These are phyloP conservation scores for Sporothrix luriei DNA, from an alignment of 2,329 filamentous ascomycete genomes.

Conservation along the genomic window DNA sequence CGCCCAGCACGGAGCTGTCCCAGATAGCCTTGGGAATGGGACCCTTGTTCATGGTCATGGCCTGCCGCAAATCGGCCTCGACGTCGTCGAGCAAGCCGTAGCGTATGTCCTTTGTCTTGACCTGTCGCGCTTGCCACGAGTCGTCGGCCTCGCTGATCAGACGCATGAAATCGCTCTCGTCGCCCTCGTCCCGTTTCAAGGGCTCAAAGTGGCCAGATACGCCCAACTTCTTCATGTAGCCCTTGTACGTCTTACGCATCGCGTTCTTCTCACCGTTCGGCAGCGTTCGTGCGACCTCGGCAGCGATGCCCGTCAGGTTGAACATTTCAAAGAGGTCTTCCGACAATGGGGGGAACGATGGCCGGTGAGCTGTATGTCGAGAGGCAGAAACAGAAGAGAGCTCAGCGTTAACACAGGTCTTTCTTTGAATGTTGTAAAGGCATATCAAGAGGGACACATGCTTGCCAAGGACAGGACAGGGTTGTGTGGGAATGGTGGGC, in stretches of 20 bases:
- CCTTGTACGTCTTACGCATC: slow-evolving; percentile 68
- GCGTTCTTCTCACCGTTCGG: slow-evolving; percentile 69
- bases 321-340: slow-evolving; percentile 64
- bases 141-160: slow-evolving; percentile 57
- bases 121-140: slow-evolving; percentile 59
- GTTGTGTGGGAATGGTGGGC: not conserved
- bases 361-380: slow-evolving; percentile 49
- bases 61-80: slow-evolving; percentile 52
- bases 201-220: slow-evolving; percentile 64
- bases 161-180: slow-evolving; percentile 55
- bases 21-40: slow-evolving; percentile 57
- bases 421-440: slow-evolving; percentile 1
- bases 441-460: not conserved
- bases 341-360: slow-evolving; percentile 53
- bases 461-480: not conserved
- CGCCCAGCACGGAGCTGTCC: slow-evolving; percentile 62
- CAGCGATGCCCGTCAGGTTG: slow-evolving; percentile 58
- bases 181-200: slow-evolving; percentile 57
- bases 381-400: slow-evolving; percentile 8
- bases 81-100: slow-evolving; percentile 55
- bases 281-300: slow-evolving; percentile 64
- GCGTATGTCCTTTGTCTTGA: slow-evolving; percentile 58
- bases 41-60: slow-evolving; percentile 61
- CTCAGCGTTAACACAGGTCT: slow-evolving; percentile 49
- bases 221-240: slow-evolving; percentile 65